phyloP scores from a whole-genome alignment of 129 eudicot species.

The Silybum marianum region DNA sequence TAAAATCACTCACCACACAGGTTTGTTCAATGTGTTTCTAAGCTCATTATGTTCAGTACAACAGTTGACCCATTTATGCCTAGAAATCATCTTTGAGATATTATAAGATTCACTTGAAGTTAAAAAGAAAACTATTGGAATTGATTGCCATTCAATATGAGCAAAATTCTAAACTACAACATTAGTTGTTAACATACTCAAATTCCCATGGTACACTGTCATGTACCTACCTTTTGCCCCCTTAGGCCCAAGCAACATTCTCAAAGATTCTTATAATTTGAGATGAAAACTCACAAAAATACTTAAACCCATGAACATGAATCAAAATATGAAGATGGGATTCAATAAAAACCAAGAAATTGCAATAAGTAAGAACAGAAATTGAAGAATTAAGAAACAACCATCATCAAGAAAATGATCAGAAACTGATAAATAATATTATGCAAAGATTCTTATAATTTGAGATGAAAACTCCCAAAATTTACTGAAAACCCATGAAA shows the following conservation, averaged over 20 bases:
- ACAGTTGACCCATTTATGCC: not conserved
- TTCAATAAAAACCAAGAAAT: too few species aligned
- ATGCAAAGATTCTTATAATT: too few species aligned
- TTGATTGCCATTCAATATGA: not conserved
- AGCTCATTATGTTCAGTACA: not conserved
- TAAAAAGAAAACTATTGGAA: not conserved
- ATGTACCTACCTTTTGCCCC: too few species aligned
- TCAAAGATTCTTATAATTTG: too few species aligned
- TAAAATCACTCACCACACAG: constrained; percentile 59
- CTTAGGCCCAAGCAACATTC: too few species aligned
- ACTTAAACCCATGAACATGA: too few species aligned
- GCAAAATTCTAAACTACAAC: not conserved
- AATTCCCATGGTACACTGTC: not conserved
- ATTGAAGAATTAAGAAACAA: too few species aligned
- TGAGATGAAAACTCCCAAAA: not conserved
- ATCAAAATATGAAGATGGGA: too few species aligned
- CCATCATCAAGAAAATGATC: not conserved
- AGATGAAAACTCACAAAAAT: too few species aligned
- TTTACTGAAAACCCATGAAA: not conserved
- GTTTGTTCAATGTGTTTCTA: constrained; percentile 26
- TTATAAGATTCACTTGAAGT: not conserved
- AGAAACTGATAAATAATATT: too few species aligned
- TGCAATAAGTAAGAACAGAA: too few species aligned
- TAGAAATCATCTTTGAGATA: not conserved
- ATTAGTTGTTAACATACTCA: too few species aligned